Evolutionary conservation across 2,329 filamentous ascomycete genomes (phyloP).

Genomic region (Neopestalotiopsis clavispora): DNA sequence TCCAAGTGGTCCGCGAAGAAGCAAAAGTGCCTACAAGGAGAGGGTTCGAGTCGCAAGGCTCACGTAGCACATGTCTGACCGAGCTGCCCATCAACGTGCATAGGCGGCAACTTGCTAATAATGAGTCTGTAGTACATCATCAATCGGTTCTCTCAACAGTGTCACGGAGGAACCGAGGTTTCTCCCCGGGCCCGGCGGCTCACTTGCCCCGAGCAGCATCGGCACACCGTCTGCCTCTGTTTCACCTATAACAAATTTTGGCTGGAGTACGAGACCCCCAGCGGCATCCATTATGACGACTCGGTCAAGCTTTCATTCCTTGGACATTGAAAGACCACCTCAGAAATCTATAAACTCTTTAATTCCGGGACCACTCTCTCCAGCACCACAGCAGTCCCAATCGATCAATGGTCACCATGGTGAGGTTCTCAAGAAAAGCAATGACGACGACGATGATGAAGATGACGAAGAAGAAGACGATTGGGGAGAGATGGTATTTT

Average conservation of each 20-base stretch:
- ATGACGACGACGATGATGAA: constrained; percentile 48
- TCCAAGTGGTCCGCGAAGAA: too few relatives aligned
- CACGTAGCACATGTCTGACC: background rate
- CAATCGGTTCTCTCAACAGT: constrained; percentile 8
- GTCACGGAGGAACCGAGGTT: background rate
- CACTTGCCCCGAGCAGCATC: background rate
- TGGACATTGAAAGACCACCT: background rate
- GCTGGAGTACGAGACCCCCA: constrained; percentile 27
- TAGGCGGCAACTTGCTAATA: background rate
- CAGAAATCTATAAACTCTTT: background rate
- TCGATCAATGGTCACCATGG: background rate
- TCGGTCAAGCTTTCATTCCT: background rate
- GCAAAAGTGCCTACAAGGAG: too few relatives aligned
- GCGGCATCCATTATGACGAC: background rate
- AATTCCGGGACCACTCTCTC: background rate
- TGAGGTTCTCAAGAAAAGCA: constrained; percentile 12
- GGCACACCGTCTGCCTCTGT: background rate
- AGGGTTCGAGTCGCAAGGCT: too few relatives aligned
- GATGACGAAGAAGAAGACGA: constrained; percentile 40
- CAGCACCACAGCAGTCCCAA: constrained; percentile 11
- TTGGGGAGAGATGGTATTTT: constrained; percentile 65
- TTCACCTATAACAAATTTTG: constrained; percentile 26
- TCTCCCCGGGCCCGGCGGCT: background rate
- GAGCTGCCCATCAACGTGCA: background rate
- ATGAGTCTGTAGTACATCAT: background rate